Percentiles rank a stretch among this genome's conserved stretches.
phyloP scores from a whole-genome alignment of 305 asterid species.

The Solanum hybrid region DNA sequence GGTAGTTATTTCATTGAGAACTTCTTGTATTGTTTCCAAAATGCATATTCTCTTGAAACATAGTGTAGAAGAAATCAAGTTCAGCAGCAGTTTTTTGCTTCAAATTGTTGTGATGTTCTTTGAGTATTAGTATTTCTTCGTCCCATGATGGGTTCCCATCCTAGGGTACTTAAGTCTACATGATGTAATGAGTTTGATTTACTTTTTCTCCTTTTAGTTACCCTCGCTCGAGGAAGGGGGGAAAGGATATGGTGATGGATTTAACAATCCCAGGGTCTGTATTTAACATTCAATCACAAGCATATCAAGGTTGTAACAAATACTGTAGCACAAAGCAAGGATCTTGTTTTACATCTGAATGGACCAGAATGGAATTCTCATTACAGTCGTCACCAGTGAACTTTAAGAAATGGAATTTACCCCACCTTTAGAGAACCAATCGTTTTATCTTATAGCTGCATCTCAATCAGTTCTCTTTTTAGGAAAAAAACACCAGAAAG shows the following conservation, averaged over 20 bases:
- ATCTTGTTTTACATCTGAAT: background rate
- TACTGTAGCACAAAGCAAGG: background rate
- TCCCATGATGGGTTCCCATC: background rate
- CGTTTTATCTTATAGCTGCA: background rate
- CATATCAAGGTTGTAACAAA: background rate
- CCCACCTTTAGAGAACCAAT: background rate
- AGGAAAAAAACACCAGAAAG: background rate
- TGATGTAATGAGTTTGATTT: background rate
- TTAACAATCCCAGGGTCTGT: background rate
- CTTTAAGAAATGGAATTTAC: background rate
- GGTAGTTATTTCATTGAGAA: conserved; percentile 28
- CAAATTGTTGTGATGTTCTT: background rate
- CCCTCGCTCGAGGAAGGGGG: background rate
- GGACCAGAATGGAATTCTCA: background rate
- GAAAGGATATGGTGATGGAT: background rate
- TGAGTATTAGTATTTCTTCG: background rate
- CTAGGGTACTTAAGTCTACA: background rate
- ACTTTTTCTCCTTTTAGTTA: background rate
- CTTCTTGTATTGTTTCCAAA: background rate
- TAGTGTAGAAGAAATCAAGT: background rate
- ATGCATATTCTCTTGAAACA: background rate
- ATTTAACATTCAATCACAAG: background rate
- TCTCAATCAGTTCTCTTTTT: background rate
- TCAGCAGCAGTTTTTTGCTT: background rate
- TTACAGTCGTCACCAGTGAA: background rate